Base-by-base conservation (phyloP, 73 alveolate species). In the Blepharisma stoltei region DNA sequence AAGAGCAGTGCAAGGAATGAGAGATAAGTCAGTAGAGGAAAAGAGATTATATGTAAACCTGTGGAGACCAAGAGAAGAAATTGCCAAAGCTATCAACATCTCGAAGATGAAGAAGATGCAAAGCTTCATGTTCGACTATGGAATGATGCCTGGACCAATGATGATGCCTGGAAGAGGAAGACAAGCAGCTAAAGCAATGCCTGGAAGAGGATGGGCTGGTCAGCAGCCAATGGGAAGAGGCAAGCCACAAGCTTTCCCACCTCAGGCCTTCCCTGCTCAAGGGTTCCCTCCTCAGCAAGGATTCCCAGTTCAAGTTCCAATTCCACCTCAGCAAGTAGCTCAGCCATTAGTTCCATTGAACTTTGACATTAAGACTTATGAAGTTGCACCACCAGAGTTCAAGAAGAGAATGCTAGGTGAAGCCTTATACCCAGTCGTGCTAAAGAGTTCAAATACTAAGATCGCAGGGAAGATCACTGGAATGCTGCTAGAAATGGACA, bases 401-500 rank as follows among this genome's bases (percentile, higher is more conserved):
- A 9, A 60, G 49, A 60, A 27, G 76, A 25, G 49, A 21, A 60
- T 60, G 41, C 76, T 60, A 11, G 76, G 76, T 25, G 76, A 60
- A 60, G 21, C 14, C 14, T 37, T 60, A 14, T 60, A 60, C 52
- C 49, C 41, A n/a, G 41, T 60, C 21, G 21, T 60, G 3, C 4
- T 60, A 14, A 60, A 60, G 49, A 60, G 52, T 4, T 60, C 55
- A 20, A 25, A 60, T 25, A 14, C 14, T 37, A 60, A 37, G 21
- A 60, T 60, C 3, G 83, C 83, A 8, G 70, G 77, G 43, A 76
- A 76, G 60, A 65, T 76, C 52, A 76, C 83, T 55, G 83, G 83
- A 9, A 76, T 76, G 83, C 83, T 76, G n/a, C 60, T 76, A 7
- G 83, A 76, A 32, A 76, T 76, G 76, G 83, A 76, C 25, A 55